Percentiles rank a stretch among this genome's conserved stretches.
Evolutionary conservation across 1,284 basidiomycete genomes (phyloP).

Genomic region (Microbotryum silenes-acaulis): DNA sequence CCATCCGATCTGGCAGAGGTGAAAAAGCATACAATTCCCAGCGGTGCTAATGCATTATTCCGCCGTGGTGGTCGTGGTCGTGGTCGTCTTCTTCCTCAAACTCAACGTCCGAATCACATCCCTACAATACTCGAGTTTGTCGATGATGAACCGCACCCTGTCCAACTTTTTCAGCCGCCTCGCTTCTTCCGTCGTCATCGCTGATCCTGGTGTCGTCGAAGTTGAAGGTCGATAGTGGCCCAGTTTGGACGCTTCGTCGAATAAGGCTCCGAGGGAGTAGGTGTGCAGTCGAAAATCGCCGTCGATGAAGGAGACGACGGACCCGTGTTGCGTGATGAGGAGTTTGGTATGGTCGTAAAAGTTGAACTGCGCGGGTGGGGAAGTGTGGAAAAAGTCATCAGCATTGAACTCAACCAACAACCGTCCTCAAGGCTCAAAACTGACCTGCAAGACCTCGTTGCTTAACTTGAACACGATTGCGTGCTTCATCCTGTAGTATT

Average conservation of each 20-base stretch:
- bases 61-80: too few relatives aligned
- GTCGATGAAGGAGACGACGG: slow-evolving; percentile 79
- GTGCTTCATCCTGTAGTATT: slow-evolving; percentile 91
- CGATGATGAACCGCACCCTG: slow-evolving; percentile 48
- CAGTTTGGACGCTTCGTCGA: slow-evolving; percentile 50
- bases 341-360: slow-evolving; percentile 97
- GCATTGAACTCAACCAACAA: background rate
- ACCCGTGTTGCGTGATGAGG: slow-evolving; percentile 70
- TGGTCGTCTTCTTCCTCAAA: slow-evolving; percentile 11
- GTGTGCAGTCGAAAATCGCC: slow-evolving; percentile 71
- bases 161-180: slow-evolving; percentile 56
- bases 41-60: too few relatives aligned
- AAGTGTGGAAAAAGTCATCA: background rate
- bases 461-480: slow-evolving; percentile 94
- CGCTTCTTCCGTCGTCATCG: slow-evolving; percentile 41
- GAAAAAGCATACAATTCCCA: too few relatives aligned
- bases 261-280: slow-evolving; percentile 65
- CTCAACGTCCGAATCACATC: slow-evolving; percentile 52
- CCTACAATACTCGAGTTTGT: slow-evolving; percentile 72
- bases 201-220: slow-evolving; percentile 35
- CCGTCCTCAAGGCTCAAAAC: slow-evolving; percentile 29
- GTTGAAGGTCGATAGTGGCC: slow-evolving; percentile 15
- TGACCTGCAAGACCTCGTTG: slow-evolving; percentile 82
- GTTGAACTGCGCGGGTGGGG: slow-evolving; percentile 67
- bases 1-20: too few relatives aligned